Base-by-base conservation (phyloP, 495 filamentous ascomycete genomes). In the Podospora conica region DNA sequence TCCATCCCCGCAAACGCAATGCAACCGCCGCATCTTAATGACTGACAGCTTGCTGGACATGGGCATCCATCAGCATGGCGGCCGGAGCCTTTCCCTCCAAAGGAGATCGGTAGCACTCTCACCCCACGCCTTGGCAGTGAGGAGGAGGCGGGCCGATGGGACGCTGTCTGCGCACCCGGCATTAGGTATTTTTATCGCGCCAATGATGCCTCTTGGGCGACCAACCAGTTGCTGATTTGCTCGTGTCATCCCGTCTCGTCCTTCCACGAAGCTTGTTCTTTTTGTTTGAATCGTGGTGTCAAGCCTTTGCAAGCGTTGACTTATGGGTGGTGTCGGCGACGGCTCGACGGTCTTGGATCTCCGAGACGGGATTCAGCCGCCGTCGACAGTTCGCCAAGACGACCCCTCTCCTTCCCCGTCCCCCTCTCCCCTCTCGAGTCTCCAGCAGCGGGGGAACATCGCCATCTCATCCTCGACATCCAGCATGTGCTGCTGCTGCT, bases 41-140 rank as follows among this genome's bases (percentile, higher is more conserved):
- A 11, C 29, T n/a, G 29, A 11, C 29, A 1, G 40, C 40, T 48
- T 48, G 15, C 40, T n/a, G 15, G 18, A 48, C 40, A 48, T 48
- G 40, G 40, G 40, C 18, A 9, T 48, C 18, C 18, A 9, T 48
- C 18, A 48, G n/a, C 33, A 40, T 40, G 33, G 4, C 33, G 33
- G 4, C 33, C 33, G 33, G 33, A 48, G 33, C 33, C 33, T n/a
- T 29, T 59, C 7, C 1, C 27, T 59, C 27, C 29, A 11, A n/a
- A 22, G 6, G 7, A 0, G 21, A 22, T 56, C 55, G 23, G 56
- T 24, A 28, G 24, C 23, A 58, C 7, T 29, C 29, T 29, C 18
- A 59, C 58, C 58, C 58, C 27, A 59, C 58, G 58, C 58, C 58
- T 59, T 59, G 58, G 58, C 58, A 59, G 58, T 24, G 56, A 58